Conservation (phyloP, 1,139 yeast genomes). For the Pichia terricola region DNA sequence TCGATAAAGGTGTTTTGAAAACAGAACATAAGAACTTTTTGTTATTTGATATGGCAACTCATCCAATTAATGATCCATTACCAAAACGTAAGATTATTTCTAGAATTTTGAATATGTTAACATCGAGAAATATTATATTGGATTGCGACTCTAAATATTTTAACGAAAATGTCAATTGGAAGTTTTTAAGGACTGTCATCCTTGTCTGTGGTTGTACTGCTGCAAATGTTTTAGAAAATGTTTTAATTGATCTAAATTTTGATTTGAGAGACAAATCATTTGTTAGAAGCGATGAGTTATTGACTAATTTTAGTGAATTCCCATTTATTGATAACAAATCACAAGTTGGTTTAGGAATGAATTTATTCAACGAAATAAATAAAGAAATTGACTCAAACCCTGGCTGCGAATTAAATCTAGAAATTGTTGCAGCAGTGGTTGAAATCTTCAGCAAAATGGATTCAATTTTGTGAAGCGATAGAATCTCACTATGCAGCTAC, state of each 20-base stretch:
- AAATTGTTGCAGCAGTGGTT: slow-evolving; percentile 83
- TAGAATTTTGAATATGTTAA: slow-evolving; percentile 61
- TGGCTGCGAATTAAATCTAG: slow-evolving; percentile 59
- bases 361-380: slow-evolving; percentile 59
- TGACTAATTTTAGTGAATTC: slow-evolving; percentile 71
- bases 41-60: slow-evolving; percentile 96
- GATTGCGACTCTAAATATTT: slow-evolving; percentile 43
- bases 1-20: slow-evolving; percentile 93
- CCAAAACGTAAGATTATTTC: slow-evolving; percentile 73
- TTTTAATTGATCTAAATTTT: slow-evolving; percentile 65
- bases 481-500: no score
- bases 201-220: slow-evolving; percentile 88
- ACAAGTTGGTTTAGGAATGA: slow-evolving; percentile 66
- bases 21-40: slow-evolving; percentile 93
- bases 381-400: slow-evolving; percentile 56
- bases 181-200: slow-evolving; percentile 67
- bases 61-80: slow-evolving; percentile 80
- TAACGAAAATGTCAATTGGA: slow-evolving; percentile 60
- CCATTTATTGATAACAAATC: slow-evolving; percentile 62
- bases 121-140: slow-evolving; percentile 56
- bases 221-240: slow-evolving; percentile 92
- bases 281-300: slow-evolving; percentile 83
- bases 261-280: slow-evolving; percentile 92
- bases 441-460: slow-evolving; percentile 55
- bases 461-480: slow-evolving; percentile 21